These are phyloP conservation scores for Leccinum aurantiacum DNA, from an alignment of 768 basidiomycete genomes.

Conservation along the genomic window DNA sequence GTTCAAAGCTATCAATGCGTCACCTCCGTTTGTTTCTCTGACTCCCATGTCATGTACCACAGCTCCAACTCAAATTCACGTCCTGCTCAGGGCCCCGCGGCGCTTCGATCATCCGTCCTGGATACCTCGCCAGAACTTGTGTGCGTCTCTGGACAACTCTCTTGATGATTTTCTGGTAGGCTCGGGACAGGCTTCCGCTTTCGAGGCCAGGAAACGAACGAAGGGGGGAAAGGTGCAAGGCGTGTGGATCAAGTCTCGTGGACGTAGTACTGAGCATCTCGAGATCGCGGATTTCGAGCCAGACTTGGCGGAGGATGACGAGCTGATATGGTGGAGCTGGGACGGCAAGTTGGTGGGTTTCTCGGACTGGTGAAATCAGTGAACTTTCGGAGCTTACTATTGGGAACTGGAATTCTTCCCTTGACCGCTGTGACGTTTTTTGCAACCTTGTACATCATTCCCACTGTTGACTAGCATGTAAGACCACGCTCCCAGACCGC, in stretches of 20 bases:
- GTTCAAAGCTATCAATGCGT: not conserved
- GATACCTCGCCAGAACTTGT: constrained; percentile 46
- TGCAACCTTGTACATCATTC: not conserved
- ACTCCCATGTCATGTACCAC: not conserved
- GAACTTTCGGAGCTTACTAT: not conserved
- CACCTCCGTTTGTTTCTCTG: not conserved
- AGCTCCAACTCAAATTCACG: constrained; percentile 50
- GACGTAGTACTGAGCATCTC: not conserved
- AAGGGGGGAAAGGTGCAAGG: constrained; percentile 37
- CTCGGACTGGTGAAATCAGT: constrained; percentile 41
- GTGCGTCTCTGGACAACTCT: constrained; percentile 36
- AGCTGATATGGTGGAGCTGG: constrained; percentile 56
- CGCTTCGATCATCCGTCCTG: constrained; percentile 48
- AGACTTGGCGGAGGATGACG: constrained; percentile 39
- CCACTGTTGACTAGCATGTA: not conserved
- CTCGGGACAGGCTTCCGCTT: constrained; percentile 11
- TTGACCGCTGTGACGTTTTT: not conserved
- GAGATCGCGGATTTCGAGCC: constrained; percentile 7
- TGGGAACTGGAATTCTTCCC: not conserved
- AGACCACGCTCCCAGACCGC: no score
- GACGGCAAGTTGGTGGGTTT: constrained; percentile 49
- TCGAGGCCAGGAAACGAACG: constrained; percentile 26
- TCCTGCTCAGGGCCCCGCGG: constrained; percentile 48
- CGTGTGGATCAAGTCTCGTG: constrained; percentile 38
- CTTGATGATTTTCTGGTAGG: constrained; percentile 37